Evolutionary conservation across 371 early-diverging fungal genomes (phyloP).

Genomic region (Rhizopus stolonifer): DNA sequence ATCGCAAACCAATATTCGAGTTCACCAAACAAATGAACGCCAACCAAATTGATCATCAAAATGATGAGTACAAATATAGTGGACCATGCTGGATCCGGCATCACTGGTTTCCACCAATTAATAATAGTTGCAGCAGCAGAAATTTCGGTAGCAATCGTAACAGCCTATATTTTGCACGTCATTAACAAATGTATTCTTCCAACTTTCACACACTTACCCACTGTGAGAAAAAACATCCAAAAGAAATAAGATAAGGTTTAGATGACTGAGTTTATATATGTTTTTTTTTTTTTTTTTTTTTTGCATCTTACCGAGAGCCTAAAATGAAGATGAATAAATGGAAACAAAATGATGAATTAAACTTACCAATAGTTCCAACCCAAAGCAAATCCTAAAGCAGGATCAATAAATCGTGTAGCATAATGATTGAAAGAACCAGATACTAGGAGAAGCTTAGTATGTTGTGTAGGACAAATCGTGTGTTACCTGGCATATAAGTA

Average conservation of each 20-base stretch:
- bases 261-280: too few species aligned
- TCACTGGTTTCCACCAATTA: conserved; percentile 66
- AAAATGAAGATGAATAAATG: too few species aligned
- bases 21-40: conserved; percentile 62
- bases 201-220: too few species aligned
- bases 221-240: too few species aligned
- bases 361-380: conserved; percentile 85
- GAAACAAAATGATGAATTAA: too few species aligned
- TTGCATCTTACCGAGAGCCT: too few species aligned
- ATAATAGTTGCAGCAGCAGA: conserved; percentile 78
- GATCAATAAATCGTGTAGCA: conserved; percentile 83
- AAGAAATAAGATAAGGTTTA: too few species aligned
- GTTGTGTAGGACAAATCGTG: neutral
- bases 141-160: conserved; percentile 53
- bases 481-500: conserved; percentile 56
- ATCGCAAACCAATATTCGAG: conserved; percentile 74
- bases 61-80: conserved; percentile 55
- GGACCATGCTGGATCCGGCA: conserved; percentile 61
- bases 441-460: conserved; percentile 29
- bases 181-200: too few species aligned
- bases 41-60: conserved; percentile 56
- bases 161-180: neutral
- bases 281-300: too few species aligned
- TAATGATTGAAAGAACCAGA: conserved; percentile 85
- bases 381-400: conserved; percentile 77